These are phyloP conservation scores for Aspergillus campestris DNA, from an alignment of 495 filamentous ascomycete species.

Conservation along the genomic window DNA sequence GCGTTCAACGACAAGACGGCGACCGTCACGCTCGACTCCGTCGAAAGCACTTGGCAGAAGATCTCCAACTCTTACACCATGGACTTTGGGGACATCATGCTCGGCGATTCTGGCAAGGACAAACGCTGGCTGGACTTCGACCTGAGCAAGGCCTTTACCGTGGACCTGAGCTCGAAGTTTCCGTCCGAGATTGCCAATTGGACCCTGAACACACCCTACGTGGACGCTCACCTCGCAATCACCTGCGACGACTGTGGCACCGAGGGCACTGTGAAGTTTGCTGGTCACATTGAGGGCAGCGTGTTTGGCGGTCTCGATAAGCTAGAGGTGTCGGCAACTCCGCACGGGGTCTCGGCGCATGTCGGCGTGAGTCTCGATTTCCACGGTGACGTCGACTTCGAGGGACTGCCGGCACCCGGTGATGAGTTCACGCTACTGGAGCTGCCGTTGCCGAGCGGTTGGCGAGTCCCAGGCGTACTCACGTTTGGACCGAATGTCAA, in stretches of 20 bases:
- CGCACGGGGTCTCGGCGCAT: conserved; percentile 1
- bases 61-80: no score
- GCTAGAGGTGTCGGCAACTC: conserved; percentile 4
- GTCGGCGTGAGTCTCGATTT: conserved; percentile 5
- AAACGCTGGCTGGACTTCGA: no score
- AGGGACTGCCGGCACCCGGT: neutral
- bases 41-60: no score
- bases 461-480: neutral
- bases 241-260: conserved; percentile 7
- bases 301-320: conserved; percentile 1
- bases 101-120: no score
- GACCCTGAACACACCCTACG: no score
- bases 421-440: conserved; percentile 2
- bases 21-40: no score
- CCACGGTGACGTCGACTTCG: neutral
- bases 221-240: no score
- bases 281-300: conserved; percentile 6
- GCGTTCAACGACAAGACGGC: conserved; percentile 1
- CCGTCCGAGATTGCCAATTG: no score
- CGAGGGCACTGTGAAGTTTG: neutral
- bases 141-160: no score
- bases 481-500: conserved; percentile 1
- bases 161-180: no score
- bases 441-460: conserved; percentile 1
- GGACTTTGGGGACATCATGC: no score